These are phyloP conservation scores for Lepidium campestre DNA, from an alignment of 441 rosid genomes.

Conservation along the genomic window DNA sequence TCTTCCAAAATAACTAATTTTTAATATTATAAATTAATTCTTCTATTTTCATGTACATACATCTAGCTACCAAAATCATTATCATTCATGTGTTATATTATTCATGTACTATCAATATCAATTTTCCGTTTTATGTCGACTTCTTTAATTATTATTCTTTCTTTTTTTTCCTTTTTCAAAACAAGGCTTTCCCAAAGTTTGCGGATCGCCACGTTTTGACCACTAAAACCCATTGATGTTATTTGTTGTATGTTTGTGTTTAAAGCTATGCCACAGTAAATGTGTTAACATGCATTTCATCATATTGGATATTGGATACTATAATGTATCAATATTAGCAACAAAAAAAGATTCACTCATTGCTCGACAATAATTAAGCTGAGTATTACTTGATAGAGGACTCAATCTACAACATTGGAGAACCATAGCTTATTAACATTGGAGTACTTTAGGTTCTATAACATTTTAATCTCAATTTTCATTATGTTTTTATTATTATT, in stretches of 20 bases:
- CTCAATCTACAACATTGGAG: neutral
- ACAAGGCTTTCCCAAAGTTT: constrained; percentile 32
- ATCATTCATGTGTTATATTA: constrained; percentile 2
- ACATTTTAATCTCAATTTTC: neutral
- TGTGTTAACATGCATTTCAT: neutral
- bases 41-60: neutral
- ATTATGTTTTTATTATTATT: no score
- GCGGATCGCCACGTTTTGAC: constrained; percentile 29
- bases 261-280: neutral
- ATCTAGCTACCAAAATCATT: constrained; percentile 8
- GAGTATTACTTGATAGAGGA: neutral
- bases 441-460: neutral
- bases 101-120: constrained; percentile 8
- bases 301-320: neutral
- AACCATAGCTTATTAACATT: neutral
- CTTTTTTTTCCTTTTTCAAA: neutral
- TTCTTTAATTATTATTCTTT: neutral
- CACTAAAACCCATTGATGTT: constrained; percentile 12
- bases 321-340: neutral
- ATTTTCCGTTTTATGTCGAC: neutral
- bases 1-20: neutral
- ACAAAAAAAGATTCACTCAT: neutral
- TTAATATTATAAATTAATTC: neutral
- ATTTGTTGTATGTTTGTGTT: neutral
- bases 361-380: neutral